Evolutionary conservation across 495 filamentous ascomycete genomes (phyloP), one percentile per base, ranked within the genome.

Genomic region (Penicillium fimorum): DNA sequence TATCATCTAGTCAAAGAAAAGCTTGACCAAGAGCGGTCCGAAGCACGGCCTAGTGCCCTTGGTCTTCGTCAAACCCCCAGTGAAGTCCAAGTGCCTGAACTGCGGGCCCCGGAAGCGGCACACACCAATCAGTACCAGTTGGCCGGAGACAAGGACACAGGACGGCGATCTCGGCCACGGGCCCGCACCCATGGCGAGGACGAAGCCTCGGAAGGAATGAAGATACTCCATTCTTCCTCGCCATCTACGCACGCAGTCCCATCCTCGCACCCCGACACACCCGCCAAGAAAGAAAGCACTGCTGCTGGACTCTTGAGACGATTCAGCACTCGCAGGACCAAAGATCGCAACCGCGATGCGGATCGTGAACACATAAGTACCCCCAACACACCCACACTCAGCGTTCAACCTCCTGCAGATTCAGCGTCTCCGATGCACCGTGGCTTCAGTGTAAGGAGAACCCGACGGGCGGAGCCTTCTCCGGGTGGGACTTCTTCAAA

Each of bases 1-100:
- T 99, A 99, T 68, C 96, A 95, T 67, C 85, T 99, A 5, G 94
- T 96, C 38, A 88, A 87, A 53, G 94, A 99, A 74, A 97, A 97
- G 72, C 81, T 89, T 55, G 92, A 96, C 29, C 85, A 89, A 46
- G 93, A 99, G 66, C 79, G 80, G 50, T 58, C 70, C 10, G 87
- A 88, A 54, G 70, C 73, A n/a, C 87, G 84, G 44, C 84, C 86
- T 13, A 82, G 84, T 3, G 81, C 82, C 30, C 62, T 84, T 37
- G 71, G 77, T 55, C 76, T 84, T 61, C 83, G 78, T 40, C 78
- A 72, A 33, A 69, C 78, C 30, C 73, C 84, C 17, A 81, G 78
- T 22, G 87, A 90, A 56, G 78, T 87, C 18, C 78, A 85, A 50
- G 78, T 91, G 64, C 87, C 90, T 22, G 89, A 91, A 62, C 81